phyloP scores from a whole-genome alignment of 108 stramenopile genomes.

The Ochromonas danica region DNA sequence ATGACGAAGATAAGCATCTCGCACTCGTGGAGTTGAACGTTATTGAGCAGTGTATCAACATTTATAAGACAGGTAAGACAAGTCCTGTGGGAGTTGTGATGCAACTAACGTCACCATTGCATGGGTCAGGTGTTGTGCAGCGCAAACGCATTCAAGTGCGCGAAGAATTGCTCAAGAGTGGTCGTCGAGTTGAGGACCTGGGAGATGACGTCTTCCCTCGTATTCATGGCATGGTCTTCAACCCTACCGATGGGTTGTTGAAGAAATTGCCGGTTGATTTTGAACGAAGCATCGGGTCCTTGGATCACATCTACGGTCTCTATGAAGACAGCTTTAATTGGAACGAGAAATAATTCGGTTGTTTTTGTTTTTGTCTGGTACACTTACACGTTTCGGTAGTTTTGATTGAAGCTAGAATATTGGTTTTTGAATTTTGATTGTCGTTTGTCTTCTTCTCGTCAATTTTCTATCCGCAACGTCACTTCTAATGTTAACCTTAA shows the following conservation, averaged over 20 bases:
- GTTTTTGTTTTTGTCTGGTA: too few relatives aligned
- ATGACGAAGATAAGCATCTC: background rate
- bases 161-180: background rate
- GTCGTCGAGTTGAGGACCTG: background rate
- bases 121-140: background rate
- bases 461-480: too few relatives aligned
- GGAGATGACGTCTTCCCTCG: constrained; percentile 38
- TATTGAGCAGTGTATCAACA: constrained; percentile 37
- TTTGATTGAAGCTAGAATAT: too few relatives aligned
- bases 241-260: constrained; percentile 56
- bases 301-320: constrained; percentile 41
- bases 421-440: too few relatives aligned
- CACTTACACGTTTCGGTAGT: too few relatives aligned
- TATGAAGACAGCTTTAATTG: too few relatives aligned
- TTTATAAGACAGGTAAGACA: constrained; percentile 20
- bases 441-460: too few relatives aligned
- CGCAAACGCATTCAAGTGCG: background rate
- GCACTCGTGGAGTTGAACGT: constrained; percentile 34
- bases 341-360: too few relatives aligned
- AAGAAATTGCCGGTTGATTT: constrained; percentile 47
- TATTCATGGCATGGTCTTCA: constrained; percentile 59
- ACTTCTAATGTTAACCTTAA: too few relatives aligned
- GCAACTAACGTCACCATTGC: too few relatives aligned
- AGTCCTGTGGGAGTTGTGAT: too few relatives aligned
- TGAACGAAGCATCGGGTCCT: constrained; percentile 32